phyloP scores from a whole-genome alignment of 83 land plant species.

The Picea abies region DNA sequence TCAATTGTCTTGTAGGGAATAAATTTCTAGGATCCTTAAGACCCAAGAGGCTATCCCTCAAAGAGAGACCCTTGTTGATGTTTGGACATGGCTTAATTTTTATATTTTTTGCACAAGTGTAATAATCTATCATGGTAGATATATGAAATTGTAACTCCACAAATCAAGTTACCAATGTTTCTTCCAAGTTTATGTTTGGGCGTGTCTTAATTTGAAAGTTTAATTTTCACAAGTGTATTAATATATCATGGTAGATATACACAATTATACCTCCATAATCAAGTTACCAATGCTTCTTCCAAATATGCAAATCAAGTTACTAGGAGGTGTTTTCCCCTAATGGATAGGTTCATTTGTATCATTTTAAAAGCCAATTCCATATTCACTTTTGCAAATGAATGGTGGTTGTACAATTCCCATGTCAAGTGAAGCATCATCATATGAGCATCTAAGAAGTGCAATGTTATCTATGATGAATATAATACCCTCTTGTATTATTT shows the following conservation, averaged over 20 bases:
- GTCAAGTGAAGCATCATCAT: no score
- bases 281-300: background rate
- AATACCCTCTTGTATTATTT: no score
- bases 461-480: no score
- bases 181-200: slow-evolving; percentile 60
- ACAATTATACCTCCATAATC: background rate
- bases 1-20: slow-evolving; percentile 60
- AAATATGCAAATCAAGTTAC: no score
- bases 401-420: no score
- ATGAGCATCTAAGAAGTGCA: no score
- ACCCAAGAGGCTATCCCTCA: slow-evolving; percentile 66
- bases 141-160: background rate
- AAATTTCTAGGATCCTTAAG: slow-evolving; percentile 77
- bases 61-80: slow-evolving; percentile 78
- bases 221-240: slow-evolving; percentile 50
- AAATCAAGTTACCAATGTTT: background rate
- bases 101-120: slow-evolving; percentile 56
- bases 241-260: slow-evolving; percentile 22
- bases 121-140: slow-evolving; percentile 32
- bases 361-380: no score
- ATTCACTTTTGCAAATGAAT: no score
- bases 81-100: slow-evolving; percentile 78
- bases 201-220: slow-evolving; percentile 73
- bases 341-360: no score
- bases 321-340: no score